These are phyloP conservation scores for Camelina sativa DNA, from an alignment of 345 rosid species.

Conservation along the genomic window DNA sequence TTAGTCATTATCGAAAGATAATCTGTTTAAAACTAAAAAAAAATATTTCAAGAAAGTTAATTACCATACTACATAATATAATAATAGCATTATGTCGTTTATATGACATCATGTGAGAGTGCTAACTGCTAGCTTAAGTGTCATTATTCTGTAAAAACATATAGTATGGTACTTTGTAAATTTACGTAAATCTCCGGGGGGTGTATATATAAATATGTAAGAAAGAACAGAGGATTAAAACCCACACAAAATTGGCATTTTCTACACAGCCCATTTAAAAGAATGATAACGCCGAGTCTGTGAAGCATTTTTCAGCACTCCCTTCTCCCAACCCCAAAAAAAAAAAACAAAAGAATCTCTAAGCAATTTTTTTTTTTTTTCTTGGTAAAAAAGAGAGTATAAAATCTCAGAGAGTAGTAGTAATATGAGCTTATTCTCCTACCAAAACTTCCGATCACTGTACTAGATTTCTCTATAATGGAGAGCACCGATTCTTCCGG, in stretches of 20 bases:
- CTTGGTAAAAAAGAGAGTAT: neutral
- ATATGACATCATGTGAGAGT: too few relatives aligned
- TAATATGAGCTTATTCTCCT: constrained; percentile 27
- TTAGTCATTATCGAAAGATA: too few relatives aligned
- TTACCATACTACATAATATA: too few relatives aligned
- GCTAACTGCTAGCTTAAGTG: too few relatives aligned
- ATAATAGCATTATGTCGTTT: too few relatives aligned
- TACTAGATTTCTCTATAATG: constrained; percentile 46
- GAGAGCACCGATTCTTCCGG: constrained; percentile 83
- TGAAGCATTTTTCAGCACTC: constrained; percentile 37
- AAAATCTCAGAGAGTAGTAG: constrained; percentile 8
- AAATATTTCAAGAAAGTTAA: too few relatives aligned
- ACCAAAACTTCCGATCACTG: constrained; percentile 38
- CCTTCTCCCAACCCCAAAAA: neutral
- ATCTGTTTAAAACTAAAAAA: too few relatives aligned
- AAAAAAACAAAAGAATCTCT: neutral
- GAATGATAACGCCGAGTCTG: constrained; percentile 44
- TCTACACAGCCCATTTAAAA: constrained; percentile 40
- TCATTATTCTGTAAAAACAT: too few relatives aligned
- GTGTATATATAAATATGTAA: constrained; percentile 26
- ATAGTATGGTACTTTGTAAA: too few relatives aligned
- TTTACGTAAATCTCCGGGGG: neutral
- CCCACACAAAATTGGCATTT: constrained; percentile 42
- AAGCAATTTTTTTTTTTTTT: neutral
- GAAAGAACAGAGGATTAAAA: constrained; percentile 38